Conservation (phyloP, 306 rosid species). For the Vigna trinervia region DNA sequence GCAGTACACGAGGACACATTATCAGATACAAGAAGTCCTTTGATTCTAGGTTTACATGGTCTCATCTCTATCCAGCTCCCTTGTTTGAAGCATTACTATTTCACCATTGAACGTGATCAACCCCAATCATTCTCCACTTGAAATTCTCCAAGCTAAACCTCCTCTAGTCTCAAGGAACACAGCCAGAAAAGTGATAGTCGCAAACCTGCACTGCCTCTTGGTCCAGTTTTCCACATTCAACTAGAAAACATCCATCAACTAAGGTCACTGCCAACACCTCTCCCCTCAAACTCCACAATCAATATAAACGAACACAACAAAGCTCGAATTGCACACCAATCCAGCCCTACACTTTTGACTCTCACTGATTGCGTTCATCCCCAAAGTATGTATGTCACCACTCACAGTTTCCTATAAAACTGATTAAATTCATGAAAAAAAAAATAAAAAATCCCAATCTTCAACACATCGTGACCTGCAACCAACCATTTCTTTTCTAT, state of each 20-base stretch:
- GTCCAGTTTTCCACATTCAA: constrained; percentile 1
- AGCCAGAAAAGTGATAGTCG: background rate
- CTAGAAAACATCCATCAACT: background rate
- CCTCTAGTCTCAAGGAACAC: background rate
- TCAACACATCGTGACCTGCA: background rate
- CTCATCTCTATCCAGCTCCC: background rate
- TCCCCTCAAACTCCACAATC: background rate
- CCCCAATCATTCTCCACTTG: background rate
- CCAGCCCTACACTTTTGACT: background rate
- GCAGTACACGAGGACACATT: background rate
- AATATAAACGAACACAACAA: background rate
- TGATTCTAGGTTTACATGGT: background rate
- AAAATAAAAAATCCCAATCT: background rate
- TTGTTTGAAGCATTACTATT: background rate
- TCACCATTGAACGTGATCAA: background rate
- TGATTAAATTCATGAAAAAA: background rate
- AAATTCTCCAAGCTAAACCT: background rate
- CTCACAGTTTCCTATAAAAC: background rate
- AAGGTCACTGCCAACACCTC: background rate
- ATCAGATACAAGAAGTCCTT: background rate
- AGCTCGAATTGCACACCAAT: background rate
- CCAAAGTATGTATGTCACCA: background rate
- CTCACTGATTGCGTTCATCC: background rate
- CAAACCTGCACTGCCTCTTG: background rate
- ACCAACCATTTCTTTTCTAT: background rate